A percentile compares a stretch with the other conserved stretches of the same genome.
phyloP scores from a whole-genome alignment of 2,329 filamentous ascomycete species.

The Phyllosticta paracitricarpa region DNA sequence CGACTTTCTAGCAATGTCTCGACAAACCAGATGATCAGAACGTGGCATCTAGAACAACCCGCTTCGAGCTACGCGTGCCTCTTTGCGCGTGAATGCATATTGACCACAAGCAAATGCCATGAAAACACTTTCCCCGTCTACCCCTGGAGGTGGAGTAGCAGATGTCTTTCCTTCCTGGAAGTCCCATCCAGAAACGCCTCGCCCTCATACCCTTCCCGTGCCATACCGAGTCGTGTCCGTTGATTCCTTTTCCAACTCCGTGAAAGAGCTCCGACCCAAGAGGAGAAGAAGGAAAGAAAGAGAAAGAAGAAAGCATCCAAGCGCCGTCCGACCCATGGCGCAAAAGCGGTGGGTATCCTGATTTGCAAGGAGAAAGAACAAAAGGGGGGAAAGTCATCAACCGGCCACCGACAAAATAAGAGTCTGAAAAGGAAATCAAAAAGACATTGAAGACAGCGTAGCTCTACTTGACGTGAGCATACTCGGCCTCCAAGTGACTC shows the following conservation, averaged over 20 bases:
- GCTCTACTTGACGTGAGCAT: conserved; percentile 7
- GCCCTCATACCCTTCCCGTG: background rate
- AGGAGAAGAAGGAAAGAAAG: background rate
- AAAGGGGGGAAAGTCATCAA: background rate
- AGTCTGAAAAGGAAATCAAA: background rate
- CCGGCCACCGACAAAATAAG: background rate
- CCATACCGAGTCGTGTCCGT: background rate
- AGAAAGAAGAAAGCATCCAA: background rate
- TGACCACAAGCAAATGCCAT: no score
- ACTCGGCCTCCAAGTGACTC: conserved; percentile 34
- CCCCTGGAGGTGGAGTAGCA: no score
- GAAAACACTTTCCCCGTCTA: no score
- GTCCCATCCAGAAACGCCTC: background rate
- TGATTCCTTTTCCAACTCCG: background rate
- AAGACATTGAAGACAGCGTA: background rate
- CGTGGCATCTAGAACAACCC: no score
- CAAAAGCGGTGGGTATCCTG: background rate
- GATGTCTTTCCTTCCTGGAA: background rate
- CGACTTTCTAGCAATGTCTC: no score
- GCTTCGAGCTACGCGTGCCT: no score
- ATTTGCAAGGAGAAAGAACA: background rate
- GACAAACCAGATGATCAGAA: no score
- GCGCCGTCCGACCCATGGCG: background rate
- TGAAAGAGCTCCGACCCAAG: background rate
- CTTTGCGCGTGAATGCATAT: no score